Conservation (phyloP, 805 yeast genomes). For the Saccharomyces mikatae region DNA sequence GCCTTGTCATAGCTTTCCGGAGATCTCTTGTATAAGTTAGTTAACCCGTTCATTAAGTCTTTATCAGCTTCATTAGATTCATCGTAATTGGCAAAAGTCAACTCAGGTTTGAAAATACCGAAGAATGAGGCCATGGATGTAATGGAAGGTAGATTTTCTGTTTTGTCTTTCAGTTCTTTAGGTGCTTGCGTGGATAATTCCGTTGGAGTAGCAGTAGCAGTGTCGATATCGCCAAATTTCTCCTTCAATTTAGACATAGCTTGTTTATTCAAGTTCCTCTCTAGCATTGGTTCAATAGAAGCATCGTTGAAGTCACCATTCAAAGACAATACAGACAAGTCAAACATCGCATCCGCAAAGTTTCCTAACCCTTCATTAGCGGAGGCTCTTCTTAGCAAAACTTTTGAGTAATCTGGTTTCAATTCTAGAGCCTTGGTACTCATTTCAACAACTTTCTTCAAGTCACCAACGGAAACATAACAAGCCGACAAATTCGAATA, state of each 20-base stretch:
- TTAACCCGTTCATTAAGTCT: slow-evolving; percentile 57
- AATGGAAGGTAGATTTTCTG: slow-evolving; percentile 61
- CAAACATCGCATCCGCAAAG: slow-evolving; percentile 81
- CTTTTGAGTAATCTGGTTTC: slow-evolving; percentile 86
- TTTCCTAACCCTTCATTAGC: slow-evolving; percentile 78
- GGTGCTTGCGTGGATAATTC: not conserved
- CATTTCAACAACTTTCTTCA: slow-evolving; percentile 79
- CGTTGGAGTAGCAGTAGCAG: slow-evolving; percentile 2
- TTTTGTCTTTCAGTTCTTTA: slow-evolving; percentile 32
- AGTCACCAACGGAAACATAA: slow-evolving; percentile 71
- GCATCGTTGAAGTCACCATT: slow-evolving; percentile 76
- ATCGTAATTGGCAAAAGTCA: slow-evolving; percentile 41
- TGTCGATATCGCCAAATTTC: slow-evolving; percentile 36
- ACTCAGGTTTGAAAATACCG: slow-evolving; percentile 64
- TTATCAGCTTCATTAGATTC: slow-evolving; percentile 54
- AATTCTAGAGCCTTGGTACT: slow-evolving; percentile 78
- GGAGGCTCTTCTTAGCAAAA: slow-evolving; percentile 85
- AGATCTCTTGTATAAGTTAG: slow-evolving; percentile 41
- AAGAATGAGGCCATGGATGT: slow-evolving; percentile 80
- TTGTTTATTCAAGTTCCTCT: slow-evolving; percentile 75
- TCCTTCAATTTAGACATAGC: slow-evolving; percentile 66
- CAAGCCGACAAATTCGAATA: slow-evolving; percentile 96
- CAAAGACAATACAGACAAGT: slow-evolving; percentile 80
- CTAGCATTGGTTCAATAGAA: slow-evolving; percentile 71
- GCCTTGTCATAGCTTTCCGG: slow-evolving; percentile 33